Evolutionary conservation across 768 basidiomycete genomes (phyloP), one percentile per base, ranked within the genome.

Genomic region (Bullera alba): DNA sequence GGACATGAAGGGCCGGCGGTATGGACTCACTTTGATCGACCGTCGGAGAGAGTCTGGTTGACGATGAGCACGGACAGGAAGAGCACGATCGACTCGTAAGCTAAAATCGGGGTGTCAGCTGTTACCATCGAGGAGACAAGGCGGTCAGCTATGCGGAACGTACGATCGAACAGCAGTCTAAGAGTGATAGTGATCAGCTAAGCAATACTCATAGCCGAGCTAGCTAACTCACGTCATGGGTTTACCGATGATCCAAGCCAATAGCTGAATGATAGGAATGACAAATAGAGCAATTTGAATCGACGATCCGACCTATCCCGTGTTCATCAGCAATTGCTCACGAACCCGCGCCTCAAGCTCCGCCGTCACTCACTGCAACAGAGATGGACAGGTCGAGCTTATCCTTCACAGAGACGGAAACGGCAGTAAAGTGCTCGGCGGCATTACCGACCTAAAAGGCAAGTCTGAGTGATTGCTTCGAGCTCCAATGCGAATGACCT

Each of bases 301-400:
- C 81, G 68, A 95, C 81, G 67, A 91, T 81, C 56, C 92, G 78
- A 1, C 86, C 81, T 53, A 84, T 85, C 84, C 87, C n/a, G n/a
- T n/a, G n/a, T n/a, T n/a, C n/a, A n/a, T n/a, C n/a, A n/a, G n/a
- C n/a, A n/a, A 86, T 83, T 35, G n/a, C 12, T 12, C 32, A 35
- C 32, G n/a, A 12, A n/a, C 32, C n/a, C n/a, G n/a, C 12, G 12
- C 88, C 52, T 6, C 38, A 51, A 52, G 6, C 54, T 4, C 57
- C 54, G 15, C 48, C 39, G n/a, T n/a, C n/a, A 39, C 89, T 86
- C 16, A 89, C 86, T n/a, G 91, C 87, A 19, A 93, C 87, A 22
- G 85, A 83, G 48, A 95, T 76, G 63, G 86, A 87, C 5, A 95
- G 78, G 38, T 86, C 86, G 19, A 95, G 75, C 70, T 92, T 89